Base-by-base conservation (phyloP, 2,329 filamentous ascomycete genomes). In the Paraconiothyrium brasiliense region DNA sequence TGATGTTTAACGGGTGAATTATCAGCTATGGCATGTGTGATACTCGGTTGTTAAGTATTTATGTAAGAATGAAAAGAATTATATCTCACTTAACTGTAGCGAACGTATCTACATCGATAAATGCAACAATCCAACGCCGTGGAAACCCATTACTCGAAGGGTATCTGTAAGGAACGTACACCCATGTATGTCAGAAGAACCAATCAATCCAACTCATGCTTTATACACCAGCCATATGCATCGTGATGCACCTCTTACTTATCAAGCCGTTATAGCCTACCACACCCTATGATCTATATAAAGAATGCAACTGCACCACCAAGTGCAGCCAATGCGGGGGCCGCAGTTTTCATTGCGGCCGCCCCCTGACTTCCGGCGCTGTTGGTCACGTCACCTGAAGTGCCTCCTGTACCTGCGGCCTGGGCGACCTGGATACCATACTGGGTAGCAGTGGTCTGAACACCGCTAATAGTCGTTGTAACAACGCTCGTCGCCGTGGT, bases 381-480 rank as follows among this genome's bases (percentile, higher is more conserved):
- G 57, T 32, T 52, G n/a, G 54, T 54, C 27, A 58, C 46, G 37
- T 16, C 37, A 13, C 43, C 48, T 24, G 37, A 57, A 35, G 10
- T 57, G 20, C 64, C 52, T 3, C 51, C 60, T 1, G 49, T 52
- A 14, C 47, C 58, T 32, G 35, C 41, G 0, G 74, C 75, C 50
- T 72, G 67, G 8, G 74, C 75, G 66, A 78, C 76, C 58, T 72
- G 67, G 48, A 78, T 43, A 9, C 76, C 77, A 61, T 65, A 77
- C 50, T 63, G 67, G 10, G 74, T 76, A 1, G 66, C 70, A 2
- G 70, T 69, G 1, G 68, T 67, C 14, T 43, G 55, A 0, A 49
- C 67, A 0, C 75, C 74, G 50, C 60, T 70, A 1, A 76, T 62
- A 1, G 71, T 78, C 0, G 65, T 72, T 1, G 75, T 78, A 6